Evolutionary conservation across 2,329 filamentous ascomycete genomes (phyloP), one percentile per base, ranked within the genome.

Genomic region (Penicillium sp.): DNA sequence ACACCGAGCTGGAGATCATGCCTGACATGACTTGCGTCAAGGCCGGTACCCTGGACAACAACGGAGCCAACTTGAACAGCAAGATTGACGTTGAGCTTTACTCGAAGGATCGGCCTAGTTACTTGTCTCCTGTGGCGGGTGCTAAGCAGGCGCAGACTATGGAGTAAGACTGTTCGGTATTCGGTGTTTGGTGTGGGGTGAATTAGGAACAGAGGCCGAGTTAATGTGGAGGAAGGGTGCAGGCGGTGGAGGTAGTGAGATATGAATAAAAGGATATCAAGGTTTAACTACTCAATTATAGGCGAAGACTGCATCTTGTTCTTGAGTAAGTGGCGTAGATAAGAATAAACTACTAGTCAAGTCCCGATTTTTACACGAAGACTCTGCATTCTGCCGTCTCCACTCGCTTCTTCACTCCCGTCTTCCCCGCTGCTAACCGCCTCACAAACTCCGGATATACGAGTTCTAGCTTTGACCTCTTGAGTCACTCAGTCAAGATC

Each of bases 1-100:
- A 78, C 62, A 81, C 78, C 8, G 72, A 79, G 62, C 69, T 82
- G 21, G 81, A 83, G 23, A 44, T 82, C 34, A 80, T 83, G 80
- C 75, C 78, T 1, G 78, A 78, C 17, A 67, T 76, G 56, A 73
- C 75, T 7, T 72, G 72, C 54, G 66, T 84, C 60, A 83, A 84
- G 70, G 78, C 76, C 2, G 81, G 81, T 1, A 66, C 71, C 1
- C 62, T 84, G 21, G 80, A 84, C 45, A 75, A 75, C 5, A 78
- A 78, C 5, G 75, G 71, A 9, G 73, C 77, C 0, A 72, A 72
- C 40, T 60, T 80, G 24, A 68, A 66, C 2, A 66, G 73, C 54
- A 75, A 74, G 54, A 65, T 82, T 27, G 73, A 65, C 7, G 72
- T 81, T 9, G 81, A 84, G 66, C 80, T 83, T 44, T 84, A 83